phyloP scores from a whole-genome alignment of 257 asterid genomes.

The Pogostemon cablin region DNA sequence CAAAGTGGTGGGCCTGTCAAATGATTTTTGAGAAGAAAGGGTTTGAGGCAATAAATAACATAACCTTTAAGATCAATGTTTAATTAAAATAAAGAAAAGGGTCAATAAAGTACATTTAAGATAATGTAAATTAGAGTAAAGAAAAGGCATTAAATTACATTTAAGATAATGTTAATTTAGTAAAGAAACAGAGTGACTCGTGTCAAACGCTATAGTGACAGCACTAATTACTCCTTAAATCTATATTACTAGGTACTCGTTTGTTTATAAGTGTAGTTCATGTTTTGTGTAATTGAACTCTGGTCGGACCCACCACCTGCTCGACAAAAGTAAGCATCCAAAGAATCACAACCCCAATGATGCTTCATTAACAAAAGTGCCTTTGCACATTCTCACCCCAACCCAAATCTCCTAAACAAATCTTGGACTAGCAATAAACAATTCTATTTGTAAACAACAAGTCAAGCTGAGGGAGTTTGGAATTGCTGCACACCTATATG shows the following conservation, averaged over 20 bases:
- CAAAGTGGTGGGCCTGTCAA: neutral
- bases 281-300: neutral
- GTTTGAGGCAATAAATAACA: neutral
- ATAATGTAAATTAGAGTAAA: neutral
- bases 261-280: neutral
- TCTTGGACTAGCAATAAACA: slow-evolving; percentile 20
- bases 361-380: slow-evolving; percentile 27
- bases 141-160: neutral
- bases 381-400: slow-evolving; percentile 31
- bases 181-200: neutral
- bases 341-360: slow-evolving; percentile 13
- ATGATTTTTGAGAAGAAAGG: neutral
- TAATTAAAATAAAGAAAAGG: neutral
- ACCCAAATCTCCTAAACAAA: neutral
- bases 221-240: no score
- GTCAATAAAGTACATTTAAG: neutral
- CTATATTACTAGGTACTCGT: no score
- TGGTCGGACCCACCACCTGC: slow-evolving; percentile 19
- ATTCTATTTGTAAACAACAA: neutral
- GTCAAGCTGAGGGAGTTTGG: neutral
- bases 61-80: neutral
- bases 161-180: neutral
- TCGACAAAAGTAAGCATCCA: slow-evolving; percentile 32
- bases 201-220: neutral
- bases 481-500: slow-evolving; percentile 30